Evolutionary conservation across 2,329 filamentous ascomycete species (phyloP).

Genomic region (Macroventuria anomochaeta): DNA sequence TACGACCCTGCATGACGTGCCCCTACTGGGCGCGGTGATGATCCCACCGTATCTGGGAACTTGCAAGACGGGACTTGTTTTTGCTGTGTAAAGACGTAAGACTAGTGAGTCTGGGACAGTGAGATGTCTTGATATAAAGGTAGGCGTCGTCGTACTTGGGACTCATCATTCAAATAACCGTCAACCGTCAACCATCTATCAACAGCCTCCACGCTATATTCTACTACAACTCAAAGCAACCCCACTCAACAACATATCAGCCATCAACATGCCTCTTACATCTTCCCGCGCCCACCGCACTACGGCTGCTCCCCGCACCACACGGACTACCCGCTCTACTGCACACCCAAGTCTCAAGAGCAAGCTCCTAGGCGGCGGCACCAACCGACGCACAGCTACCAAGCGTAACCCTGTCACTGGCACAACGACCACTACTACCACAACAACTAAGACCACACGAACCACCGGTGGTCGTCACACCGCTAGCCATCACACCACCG

Average conservation of each 20-base stretch:
- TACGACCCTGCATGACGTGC: slow-evolving; percentile 38
- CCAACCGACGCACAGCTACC: slow-evolving; percentile 41
- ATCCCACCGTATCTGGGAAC: slow-evolving; percentile 9
- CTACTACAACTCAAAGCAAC: slow-evolving; percentile 4
- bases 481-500: slow-evolving; percentile 29
- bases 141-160: not conserved
- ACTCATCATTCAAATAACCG: not conserved
- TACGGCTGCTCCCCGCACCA: slow-evolving; percentile 36
- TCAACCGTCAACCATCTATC: slow-evolving; percentile 12
- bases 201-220: not conserved
- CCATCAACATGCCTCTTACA: slow-evolving; percentile 39
- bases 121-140: slow-evolving; percentile 17
- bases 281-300: slow-evolving; percentile 32
- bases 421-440: slow-evolving; percentile 47
- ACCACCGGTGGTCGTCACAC: slow-evolving; percentile 48
- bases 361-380: slow-evolving; percentile 56
- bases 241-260: slow-evolving; percentile 10
- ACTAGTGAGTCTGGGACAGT: slow-evolving; percentile 1
- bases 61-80: slow-evolving; percentile 29
- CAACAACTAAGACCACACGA: slow-evolving; percentile 53
- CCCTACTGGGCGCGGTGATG: slow-evolving; percentile 10
- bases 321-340: slow-evolving; percentile 44
- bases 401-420: slow-evolving; percentile 45
- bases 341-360: slow-evolving; percentile 61
- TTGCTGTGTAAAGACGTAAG: slow-evolving; percentile 11